These are phyloP conservation scores for Saussurea involucrata DNA, from an alignment of 129 eudicot species.

Conservation along the genomic window DNA sequence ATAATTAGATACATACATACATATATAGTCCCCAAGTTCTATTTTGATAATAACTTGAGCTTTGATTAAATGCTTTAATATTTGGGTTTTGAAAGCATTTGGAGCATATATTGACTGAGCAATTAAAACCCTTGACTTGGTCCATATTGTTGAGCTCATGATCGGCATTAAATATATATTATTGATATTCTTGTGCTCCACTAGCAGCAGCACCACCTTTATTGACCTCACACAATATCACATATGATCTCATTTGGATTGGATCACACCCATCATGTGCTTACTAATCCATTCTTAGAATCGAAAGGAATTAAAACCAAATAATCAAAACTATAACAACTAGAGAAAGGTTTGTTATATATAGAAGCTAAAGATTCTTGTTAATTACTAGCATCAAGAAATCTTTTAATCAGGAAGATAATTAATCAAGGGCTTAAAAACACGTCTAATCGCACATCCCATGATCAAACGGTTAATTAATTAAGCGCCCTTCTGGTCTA, in stretches of 20 bases:
- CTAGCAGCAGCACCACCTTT: slow-evolving; percentile 26
- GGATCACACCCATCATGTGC: slow-evolving; percentile 17
- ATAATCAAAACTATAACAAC: neutral
- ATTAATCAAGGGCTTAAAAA: neutral
- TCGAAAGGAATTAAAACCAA: neutral
- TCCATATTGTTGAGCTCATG: slow-evolving; percentile 36
- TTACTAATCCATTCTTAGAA: neutral
- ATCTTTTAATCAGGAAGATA: neutral
- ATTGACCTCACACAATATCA: slow-evolving; percentile 40
- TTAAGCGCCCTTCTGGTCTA: neutral
- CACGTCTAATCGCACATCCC: neutral
- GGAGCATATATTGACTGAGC: slow-evolving; percentile 26
- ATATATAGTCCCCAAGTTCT: neutral
- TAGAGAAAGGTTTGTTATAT: neutral
- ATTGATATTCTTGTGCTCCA: slow-evolving; percentile 33
- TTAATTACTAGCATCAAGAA: neutral
- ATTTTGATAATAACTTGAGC: neutral
- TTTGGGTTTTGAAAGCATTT: neutral
- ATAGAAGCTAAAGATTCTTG: neutral
- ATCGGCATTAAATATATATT: slow-evolving; percentile 11
- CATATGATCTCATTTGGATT: slow-evolving; percentile 32
- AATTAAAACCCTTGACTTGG: slow-evolving; percentile 27
- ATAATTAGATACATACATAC: too few species aligned
- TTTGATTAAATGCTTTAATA: neutral
- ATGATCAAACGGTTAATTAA: neutral